Base-by-base conservation (phyloP, 2,329 filamentous ascomycete genomes). In the Plenodomus lindquistii region DNA sequence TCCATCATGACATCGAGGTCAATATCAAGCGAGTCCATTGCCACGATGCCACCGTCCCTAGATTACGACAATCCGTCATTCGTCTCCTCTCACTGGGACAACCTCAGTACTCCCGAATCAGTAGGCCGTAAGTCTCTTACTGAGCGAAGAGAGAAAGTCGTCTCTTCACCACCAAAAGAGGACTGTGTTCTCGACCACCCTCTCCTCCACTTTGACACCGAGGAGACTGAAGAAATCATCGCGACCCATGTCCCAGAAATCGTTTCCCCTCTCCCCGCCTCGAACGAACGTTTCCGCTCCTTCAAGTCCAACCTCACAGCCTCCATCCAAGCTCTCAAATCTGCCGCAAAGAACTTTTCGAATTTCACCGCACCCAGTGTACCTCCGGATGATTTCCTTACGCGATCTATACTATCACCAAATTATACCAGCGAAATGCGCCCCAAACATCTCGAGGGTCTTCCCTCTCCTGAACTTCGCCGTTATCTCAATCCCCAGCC, bases 221-320 rank as follows among this genome's bases (percentile, higher is more conserved):
- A 71, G 19, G 66, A 71, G 27, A 65, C 71, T 34, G 66, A 67
- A 48, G 60, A 63, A 31, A 62, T 54, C 50, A 69, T 57, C 50
- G 69, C 58, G 51, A 63, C 60, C 55, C 60, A 72, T 22, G 46
- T 66, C 16, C 60, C 54, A 36, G 63, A 64, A 18, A 54, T 61
- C 4, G 54, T 59, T 9, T 48, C 56, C 1, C 46, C 64, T 1
- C 54, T 65, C 37, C 55, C 60, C 10, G 44, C 59, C 6, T 61
- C 67, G 5, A 61, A 66, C 15, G 54, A 67, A 18, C 60, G 70
- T 21, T 75, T 77, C 37, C 77, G 77, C 44, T 79, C 77, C 1
- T 82, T 86, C 71, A 85, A 82, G 52, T 86, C 84, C 0, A 86
- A 86, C 51, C 72, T 86, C 37, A 86, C 83, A 0, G 81, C 82